These are phyloP conservation scores for Ensete ventricosum DNA, from an alignment of 176 grass and related monocot genomes.

Conservation along the genomic window DNA sequence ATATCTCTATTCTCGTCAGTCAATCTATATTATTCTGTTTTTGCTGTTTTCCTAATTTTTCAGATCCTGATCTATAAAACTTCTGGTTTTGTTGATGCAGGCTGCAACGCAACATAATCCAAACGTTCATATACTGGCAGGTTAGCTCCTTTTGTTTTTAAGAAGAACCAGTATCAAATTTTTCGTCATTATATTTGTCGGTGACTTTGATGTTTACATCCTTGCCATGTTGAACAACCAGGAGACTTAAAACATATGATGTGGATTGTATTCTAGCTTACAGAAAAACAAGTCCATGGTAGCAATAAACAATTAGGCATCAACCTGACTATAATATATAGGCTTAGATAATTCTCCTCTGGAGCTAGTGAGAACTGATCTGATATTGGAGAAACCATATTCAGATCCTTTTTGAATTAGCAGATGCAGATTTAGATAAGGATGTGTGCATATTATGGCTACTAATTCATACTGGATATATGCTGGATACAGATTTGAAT, in stretches of 20 bases:
- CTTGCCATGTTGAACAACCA: background rate
- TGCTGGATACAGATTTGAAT: too few species aligned
- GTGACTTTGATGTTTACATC: background rate
- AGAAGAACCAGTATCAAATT: background rate
- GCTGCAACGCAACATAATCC: conserved; percentile 71
- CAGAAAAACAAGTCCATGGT: too few species aligned
- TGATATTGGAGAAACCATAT: background rate
- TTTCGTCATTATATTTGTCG: background rate
- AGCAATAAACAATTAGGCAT: too few species aligned
- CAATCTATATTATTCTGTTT: conserved; percentile 21
- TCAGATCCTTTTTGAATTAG: background rate
- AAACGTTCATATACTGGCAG: conserved; percentile 99
- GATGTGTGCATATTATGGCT: too few species aligned
- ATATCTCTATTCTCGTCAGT: conserved; percentile 92
- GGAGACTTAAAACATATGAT: background rate
- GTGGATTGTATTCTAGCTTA: too few species aligned
- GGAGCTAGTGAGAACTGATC: background rate
- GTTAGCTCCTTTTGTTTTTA: conserved; percentile 27
- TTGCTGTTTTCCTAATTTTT: conserved; percentile 15
- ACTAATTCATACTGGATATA: too few species aligned
- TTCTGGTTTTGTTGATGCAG: conserved; percentile 47
- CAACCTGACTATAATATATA: too few species aligned
- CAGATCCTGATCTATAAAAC: background rate
- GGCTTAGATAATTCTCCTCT: background rate
- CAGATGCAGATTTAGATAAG: too few species aligned